Base-by-base conservation (phyloP, 2,329 filamentous ascomycete genomes). In the Claviceps pusilla region DNA sequence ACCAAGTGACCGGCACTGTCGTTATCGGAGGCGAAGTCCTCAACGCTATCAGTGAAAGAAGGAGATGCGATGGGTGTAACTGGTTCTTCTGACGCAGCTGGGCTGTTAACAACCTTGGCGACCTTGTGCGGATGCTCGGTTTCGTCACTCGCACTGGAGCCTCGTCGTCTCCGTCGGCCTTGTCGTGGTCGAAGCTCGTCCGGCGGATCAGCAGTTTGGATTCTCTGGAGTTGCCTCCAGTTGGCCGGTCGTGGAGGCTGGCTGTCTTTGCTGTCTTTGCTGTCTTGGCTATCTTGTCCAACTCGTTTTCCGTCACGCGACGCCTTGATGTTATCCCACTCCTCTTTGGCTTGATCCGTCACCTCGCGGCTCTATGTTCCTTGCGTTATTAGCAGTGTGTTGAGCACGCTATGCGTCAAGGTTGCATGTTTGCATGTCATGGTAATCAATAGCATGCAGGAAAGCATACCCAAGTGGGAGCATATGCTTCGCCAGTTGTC, bases 401-500 rank as follows among this genome's bases (percentile, higher is more conserved):
- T 65, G 63, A 24, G 24, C 24, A 24, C 58, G 37, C 52, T 29
- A 31, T 55, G 37, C n/a, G 31, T n/a, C 31, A 53, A 4, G 43
- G 31, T 5, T 31, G 42, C 37, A 50, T 48, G 16, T 14, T 11
- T 35, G 7, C 24, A 24, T 24, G 24, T 24, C 24, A 24, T 24
- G 24, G 24, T 24, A 24, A 37, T 37, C 4, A 16, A 35, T 59
- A 14, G 33, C n/a, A 19, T n/a, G 35, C 28, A 48, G 28, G 10
- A 37, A 31, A 59, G 56, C 59, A 39, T 56, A 67, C 66, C 69
- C 70, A 73, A 51, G 64, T 63, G 31, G 67, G 64, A 33, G 56
- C 33, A 55, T 67, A 70, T 14, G 54, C 31, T 54, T 70, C 57
- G 37, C 68, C 67, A 3, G 68, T 68, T 4, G 55, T 52, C 28